Percentiles rank a stretch among this genome's conserved stretches.
Evolutionary conservation across 1,139 yeast species (phyloP).

Genomic region (Lodderomyces theae): DNA sequence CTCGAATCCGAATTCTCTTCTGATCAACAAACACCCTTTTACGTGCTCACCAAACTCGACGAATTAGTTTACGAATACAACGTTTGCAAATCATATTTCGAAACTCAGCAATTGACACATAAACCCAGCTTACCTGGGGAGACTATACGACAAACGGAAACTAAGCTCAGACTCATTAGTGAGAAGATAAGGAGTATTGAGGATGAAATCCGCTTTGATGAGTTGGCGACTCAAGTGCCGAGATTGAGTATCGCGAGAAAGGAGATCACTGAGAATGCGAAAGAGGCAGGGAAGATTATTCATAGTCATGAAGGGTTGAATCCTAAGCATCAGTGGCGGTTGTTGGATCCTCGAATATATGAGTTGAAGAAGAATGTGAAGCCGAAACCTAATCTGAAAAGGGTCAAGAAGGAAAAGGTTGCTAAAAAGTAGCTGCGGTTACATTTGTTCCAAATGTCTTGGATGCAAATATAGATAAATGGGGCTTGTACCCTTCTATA

Average conservation of each 20-base stretch:
- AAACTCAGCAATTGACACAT: slow-evolving; percentile 8
- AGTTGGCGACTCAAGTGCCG: slow-evolving; percentile 21
- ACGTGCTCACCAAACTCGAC: slow-evolving; percentile 23
- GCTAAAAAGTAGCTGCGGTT: too few relatives aligned
- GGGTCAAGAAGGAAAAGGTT: background rate
- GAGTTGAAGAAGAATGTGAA: slow-evolving; percentile 1
- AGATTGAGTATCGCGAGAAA: slow-evolving; percentile 27
- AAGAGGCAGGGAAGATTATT: slow-evolving; percentile 28
- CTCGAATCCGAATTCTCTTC: slow-evolving; percentile 16
- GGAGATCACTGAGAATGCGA: slow-evolving; percentile 29
- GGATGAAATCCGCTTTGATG: slow-evolving; percentile 19
- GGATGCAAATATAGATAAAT: too few relatives aligned
- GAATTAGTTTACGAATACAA: slow-evolving; percentile 24
- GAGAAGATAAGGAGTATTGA: slow-evolving; percentile 12
- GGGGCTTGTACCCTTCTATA: too few relatives aligned
- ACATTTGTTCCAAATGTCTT: too few relatives aligned
- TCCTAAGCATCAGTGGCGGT: background rate
- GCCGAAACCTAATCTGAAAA: too few relatives aligned
- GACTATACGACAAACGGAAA: background rate
- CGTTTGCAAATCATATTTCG: slow-evolving; percentile 17
- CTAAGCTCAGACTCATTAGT: background rate
- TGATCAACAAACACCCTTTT: slow-evolving; percentile 17
- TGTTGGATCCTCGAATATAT: slow-evolving; percentile 5
- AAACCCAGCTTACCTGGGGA: slow-evolving; percentile 7
- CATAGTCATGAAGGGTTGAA: slow-evolving; percentile 1